Percentiles rank a stretch among this genome's conserved stretches.
Conservation (phyloP, 2,329 filamentous ascomycete genomes). For the Cytospora chrysosperma region DNA sequence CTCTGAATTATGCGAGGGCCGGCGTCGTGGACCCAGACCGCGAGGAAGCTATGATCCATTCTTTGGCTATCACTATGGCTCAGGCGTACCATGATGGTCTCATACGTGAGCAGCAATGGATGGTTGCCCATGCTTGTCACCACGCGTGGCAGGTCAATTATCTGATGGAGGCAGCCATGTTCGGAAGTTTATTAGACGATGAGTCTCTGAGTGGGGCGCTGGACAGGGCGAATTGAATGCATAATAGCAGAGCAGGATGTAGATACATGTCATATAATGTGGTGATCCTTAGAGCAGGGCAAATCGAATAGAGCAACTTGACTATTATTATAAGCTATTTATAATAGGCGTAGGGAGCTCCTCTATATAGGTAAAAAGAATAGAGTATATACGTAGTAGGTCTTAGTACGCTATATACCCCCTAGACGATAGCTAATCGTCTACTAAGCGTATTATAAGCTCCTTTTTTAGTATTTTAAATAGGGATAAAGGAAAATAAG, state of each 20-base stretch:
- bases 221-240: not conserved
- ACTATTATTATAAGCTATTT: too few relatives aligned
- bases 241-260: not conserved
- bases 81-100: constrained; percentile 13
- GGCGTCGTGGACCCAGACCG: not conserved
- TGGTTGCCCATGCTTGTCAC: constrained; percentile 8
- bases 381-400: too few relatives aligned
- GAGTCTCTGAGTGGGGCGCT: not conserved
- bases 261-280: too few relatives aligned
- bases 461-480: too few relatives aligned
- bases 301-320: too few relatives aligned
- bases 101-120: constrained; percentile 10
- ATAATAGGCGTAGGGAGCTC: too few relatives aligned
- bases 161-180: constrained; percentile 16
- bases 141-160: constrained; percentile 14
- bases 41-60: constrained; percentile 7
- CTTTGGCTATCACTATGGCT: not conserved
- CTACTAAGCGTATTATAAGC: too few relatives aligned
- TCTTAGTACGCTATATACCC: too few relatives aligned
- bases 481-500: too few relatives aligned
- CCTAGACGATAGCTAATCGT: too few relatives aligned
- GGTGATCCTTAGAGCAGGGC: too few relatives aligned
- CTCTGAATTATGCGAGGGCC: constrained; percentile 6
- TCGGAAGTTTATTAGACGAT: not conserved
- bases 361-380: too few relatives aligned